Conservation (phyloP, 2,329 filamentous ascomycete genomes). For the Aspergillus texensis region DNA sequence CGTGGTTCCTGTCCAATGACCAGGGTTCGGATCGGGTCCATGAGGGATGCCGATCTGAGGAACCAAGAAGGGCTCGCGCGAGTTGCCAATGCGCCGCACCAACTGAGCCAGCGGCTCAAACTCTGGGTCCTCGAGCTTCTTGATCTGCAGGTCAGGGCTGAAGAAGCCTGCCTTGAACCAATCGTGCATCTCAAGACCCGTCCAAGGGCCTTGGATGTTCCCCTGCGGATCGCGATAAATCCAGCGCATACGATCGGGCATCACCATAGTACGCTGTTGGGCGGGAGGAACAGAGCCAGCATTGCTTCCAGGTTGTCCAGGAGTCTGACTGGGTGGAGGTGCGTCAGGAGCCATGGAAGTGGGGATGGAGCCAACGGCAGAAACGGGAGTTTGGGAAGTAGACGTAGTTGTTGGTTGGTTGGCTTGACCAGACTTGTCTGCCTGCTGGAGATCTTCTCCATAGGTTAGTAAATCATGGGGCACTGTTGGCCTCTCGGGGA, state of each 20-base stretch:
- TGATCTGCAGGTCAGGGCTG: conserved; percentile 88
- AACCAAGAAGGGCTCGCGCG: conserved; percentile 93
- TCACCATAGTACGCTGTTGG: conserved; percentile 89
- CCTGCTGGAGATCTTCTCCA: conserved; percentile 27
- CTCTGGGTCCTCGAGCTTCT: conserved; percentile 88
- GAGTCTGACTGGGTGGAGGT: conserved; percentile 36
- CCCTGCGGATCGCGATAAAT: conserved; percentile 95
- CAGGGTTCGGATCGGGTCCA: conserved; percentile 65
- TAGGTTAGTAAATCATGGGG: conserved; percentile 3
- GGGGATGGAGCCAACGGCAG: conserved; percentile 38
- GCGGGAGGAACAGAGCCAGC: conserved; percentile 67
- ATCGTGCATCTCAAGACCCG: conserved; percentile 97
- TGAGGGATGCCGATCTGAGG: conserved; percentile 96
- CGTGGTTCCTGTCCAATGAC: conserved; percentile 54
- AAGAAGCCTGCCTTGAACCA: conserved; percentile 99
- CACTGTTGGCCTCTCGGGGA: not conserved
- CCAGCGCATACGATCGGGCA: conserved; percentile 99
- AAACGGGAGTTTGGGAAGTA: conserved; percentile 40
- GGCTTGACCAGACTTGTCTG: conserved; percentile 33
- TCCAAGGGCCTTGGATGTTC: conserved; percentile 90
- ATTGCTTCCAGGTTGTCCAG: conserved; percentile 42
- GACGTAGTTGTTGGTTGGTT: conserved; percentile 34
- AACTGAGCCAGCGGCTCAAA: conserved; percentile 95
- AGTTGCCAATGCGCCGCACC: conserved; percentile 94
- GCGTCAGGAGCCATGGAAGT: conserved; percentile 34